A percentile compares a stretch with the other conserved stretches of the same genome.
phyloP scores from a whole-genome alignment of 2,329 filamentous ascomycete species.

The Chaetomiaceae sp. region DNA sequence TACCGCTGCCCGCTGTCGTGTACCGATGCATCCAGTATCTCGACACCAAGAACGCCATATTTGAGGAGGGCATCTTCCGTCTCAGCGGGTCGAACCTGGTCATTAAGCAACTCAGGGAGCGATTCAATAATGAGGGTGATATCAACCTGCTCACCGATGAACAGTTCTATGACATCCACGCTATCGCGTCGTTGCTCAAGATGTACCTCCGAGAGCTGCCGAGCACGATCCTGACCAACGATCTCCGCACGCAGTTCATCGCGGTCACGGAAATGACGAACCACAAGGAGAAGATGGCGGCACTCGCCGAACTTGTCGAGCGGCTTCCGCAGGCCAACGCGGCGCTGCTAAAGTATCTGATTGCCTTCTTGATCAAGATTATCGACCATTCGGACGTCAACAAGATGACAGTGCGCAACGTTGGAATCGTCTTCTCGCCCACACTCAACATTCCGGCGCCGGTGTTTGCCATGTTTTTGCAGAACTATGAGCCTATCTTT shows the following conservation, averaged over 20 bases:
- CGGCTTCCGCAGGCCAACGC: conserved; percentile 76
- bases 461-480: conserved; percentile 88
- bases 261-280: conserved; percentile 75
- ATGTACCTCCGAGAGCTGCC: conserved; percentile 90
- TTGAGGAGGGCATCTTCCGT: conserved; percentile 93
- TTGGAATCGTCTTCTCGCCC: conserved; percentile 96
- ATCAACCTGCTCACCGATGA: conserved; percentile 79
- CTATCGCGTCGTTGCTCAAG: conserved; percentile 89
- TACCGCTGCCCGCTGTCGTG: conserved; percentile 83
- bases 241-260: conserved; percentile 85
- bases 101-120: conserved; percentile 84
- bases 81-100: conserved; percentile 95
- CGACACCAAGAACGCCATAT: conserved; percentile 71
- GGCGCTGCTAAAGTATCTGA: conserved; percentile 76
- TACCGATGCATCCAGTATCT: conserved; percentile 95
- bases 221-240: conserved; percentile 82
- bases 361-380: conserved; percentile 84
- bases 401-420: conserved; percentile 97
- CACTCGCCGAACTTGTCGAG: conserved; percentile 73
- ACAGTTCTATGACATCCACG: conserved; percentile 91
- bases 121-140: conserved; percentile 91
- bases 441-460: conserved; percentile 94
- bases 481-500: conserved; percentile 85
- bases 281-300: conserved; percentile 68
- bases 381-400: conserved; percentile 86